Evolutionary conservation across 2,329 filamentous ascomycete species (phyloP).

Genomic region (Fusarium citri): DNA sequence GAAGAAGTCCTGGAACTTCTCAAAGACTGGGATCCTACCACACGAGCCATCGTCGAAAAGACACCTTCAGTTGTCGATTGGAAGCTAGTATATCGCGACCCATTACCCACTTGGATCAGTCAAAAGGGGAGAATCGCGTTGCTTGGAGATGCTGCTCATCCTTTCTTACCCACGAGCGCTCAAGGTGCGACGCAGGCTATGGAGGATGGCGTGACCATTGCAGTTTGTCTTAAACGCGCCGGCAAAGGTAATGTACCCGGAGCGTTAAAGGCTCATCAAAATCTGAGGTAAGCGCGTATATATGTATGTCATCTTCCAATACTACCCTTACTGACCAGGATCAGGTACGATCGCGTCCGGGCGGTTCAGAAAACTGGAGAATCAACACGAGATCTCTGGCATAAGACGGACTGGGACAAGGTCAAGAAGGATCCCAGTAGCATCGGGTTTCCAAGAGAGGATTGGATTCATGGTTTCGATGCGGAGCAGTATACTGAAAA

Average conservation of each 20-base stretch:
- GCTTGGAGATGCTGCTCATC: conserved; percentile 38
- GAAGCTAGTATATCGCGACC: conserved; percentile 37
- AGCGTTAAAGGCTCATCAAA: conserved; percentile 30
- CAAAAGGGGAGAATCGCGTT: conserved; percentile 6
- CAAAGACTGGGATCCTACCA: conserved; percentile 24
- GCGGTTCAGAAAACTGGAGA: conserved; percentile 41
- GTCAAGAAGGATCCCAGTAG: conserved; percentile 31
- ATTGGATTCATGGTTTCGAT: conserved; percentile 42
- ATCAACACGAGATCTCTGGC: conserved; percentile 38
- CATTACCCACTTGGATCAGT: conserved; percentile 31
- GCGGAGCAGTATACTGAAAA: conserved; percentile 37
- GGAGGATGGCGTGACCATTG: conserved; percentile 31
- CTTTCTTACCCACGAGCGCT: conserved; percentile 33
- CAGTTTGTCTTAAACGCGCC: conserved; percentile 21
- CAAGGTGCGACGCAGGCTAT: conserved; percentile 39
- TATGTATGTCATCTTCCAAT: rapidly evolving
- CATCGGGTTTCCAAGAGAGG: conserved; percentile 34
- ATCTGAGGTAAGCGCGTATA: conserved; percentile 11
- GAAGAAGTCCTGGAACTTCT: conserved; percentile 29
- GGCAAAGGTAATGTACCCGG: conserved; percentile 22
- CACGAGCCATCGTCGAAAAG: conserved; percentile 36
- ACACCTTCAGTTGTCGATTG: conserved; percentile 28
- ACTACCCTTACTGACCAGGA: rapidly evolving
- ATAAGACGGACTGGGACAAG: conserved; percentile 38
- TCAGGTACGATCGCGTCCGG: conserved; percentile 37